Base-by-base conservation (phyloP, 2,329 filamentous ascomycete species). In the Pseudocercospora fijiensis region DNA sequence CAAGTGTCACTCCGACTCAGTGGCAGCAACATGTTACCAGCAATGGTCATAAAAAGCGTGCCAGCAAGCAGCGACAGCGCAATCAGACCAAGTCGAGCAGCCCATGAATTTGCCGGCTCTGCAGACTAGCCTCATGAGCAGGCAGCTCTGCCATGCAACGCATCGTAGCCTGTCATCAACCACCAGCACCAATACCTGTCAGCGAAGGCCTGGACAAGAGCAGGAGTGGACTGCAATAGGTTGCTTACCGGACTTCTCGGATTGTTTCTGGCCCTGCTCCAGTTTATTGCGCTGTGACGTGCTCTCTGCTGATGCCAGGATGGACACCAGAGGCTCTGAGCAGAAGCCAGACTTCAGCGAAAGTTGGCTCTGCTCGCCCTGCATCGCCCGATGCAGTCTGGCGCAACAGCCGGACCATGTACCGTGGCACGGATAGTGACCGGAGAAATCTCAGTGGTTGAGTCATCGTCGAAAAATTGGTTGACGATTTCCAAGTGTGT, bases 11-110 rank as follows among this genome's bases (percentile, higher is more conserved):
- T 0, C 80, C 84, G 63, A 81, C 82, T 27, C 83, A 88, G 65
- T 89, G 86, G 85, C 74, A 78, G 20, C 73, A 80, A 37, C 87
- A 89, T 73, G 72, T 85, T 10, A 80, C 80, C 58, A 85, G 86
- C 62, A 79, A 82, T 41, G 75, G 78, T 2, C 87, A 91, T 70
- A 76, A 76, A 52, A 75, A 76, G 64, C 64, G 63, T 27, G 59
- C 57, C 37, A 62, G 59, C 56, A 59, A 57, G 30, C 53, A 55
- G 3, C 33, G 56, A 27, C 63, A 65, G 22, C 43, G 45, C 6
- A 45, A 56, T 16, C 22, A 28, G 27, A 33, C 30, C 20, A 41
- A 18, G 16, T 41, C 37, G 52, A 16, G 30, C 52, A 56, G 10
- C 24, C 6, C 30, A 11, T 37, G 20, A 28, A 18, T 30, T 56